phyloP scores from a whole-genome alignment of 78 protist genomes.

The Paratrimastix pyriformis region DNA sequence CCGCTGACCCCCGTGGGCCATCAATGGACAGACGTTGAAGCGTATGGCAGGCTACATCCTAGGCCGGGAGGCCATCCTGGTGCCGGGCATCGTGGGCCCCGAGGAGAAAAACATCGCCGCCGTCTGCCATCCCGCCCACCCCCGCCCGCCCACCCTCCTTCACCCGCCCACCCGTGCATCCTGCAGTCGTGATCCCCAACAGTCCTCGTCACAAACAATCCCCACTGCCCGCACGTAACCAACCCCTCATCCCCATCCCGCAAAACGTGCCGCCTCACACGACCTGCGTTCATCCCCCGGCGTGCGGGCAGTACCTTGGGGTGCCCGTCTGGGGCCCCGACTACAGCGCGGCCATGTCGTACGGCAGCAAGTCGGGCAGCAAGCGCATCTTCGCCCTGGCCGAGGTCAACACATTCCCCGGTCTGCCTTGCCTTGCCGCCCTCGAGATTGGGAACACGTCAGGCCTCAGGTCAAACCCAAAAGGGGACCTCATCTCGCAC shows the following conservation, averaged over 20 bases:
- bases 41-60: background rate
- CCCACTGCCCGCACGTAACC: no score
- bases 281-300: background rate
- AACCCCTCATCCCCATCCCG: no score
- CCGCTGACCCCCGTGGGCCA: no score
- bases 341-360: background rate
- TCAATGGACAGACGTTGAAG: background rate
- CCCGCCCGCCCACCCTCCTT: background rate
- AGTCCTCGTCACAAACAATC: no score
- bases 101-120: slow-evolving; percentile 21
- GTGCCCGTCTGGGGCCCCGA: slow-evolving; percentile 26
- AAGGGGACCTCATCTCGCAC: no score
- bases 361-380: slow-evolving; percentile 13
- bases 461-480: no score
- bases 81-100: slow-evolving; percentile 9
- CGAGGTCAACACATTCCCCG: slow-evolving; percentile 8
- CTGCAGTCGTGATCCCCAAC: background rate
- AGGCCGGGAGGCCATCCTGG: slow-evolving; percentile 17
- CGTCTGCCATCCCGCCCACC: background rate
- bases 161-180: background rate
- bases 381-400: slow-evolving; percentile 31
- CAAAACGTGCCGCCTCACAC: background rate
- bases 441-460: no score
- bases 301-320: background rate
- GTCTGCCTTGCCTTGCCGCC: no score